A percentile compares a stretch with the other conserved stretches of the same genome.
Conservation (phyloP, 352 stramenopile genomes). For the Pythium rishiriense region DNA sequence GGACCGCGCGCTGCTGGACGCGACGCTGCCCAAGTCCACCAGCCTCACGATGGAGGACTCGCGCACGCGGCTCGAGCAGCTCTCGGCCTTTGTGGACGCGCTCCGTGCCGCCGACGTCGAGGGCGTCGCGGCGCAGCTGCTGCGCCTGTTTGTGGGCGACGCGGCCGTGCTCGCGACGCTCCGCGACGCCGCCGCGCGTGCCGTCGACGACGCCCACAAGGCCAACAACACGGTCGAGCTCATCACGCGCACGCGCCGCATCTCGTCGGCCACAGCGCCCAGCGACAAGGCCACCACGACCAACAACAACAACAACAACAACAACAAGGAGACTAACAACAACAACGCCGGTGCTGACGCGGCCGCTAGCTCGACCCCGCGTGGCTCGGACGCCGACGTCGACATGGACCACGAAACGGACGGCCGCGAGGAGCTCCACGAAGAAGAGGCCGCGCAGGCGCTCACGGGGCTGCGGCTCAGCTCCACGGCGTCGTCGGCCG, state of each 20-base stretch:
- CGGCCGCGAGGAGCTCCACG: slow-evolving; percentile 39
- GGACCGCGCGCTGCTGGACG: slow-evolving; percentile 47
- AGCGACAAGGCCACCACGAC: not conserved
- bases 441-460: slow-evolving; percentile 67
- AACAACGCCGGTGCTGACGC: slow-evolving; percentile 1
- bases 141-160: slow-evolving; percentile 42
- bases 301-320: slow-evolving; percentile 5
- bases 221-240: slow-evolving; percentile 16
- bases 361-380: not conserved
- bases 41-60: slow-evolving; percentile 52
- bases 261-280: slow-evolving; percentile 22
- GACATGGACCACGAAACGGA: slow-evolving; percentile 14
- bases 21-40: slow-evolving; percentile 52
- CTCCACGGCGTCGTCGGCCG: slow-evolving; percentile 19
- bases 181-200: slow-evolving; percentile 41
- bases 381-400: slow-evolving; percentile 2
- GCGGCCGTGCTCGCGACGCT: slow-evolving; percentile 42
- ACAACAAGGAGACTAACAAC: slow-evolving; percentile 1
- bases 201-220: slow-evolving; percentile 25
- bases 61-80: slow-evolving; percentile 38
- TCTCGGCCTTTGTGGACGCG: slow-evolving; percentile 25
- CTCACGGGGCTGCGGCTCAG: slow-evolving; percentile 63
- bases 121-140: slow-evolving; percentile 38
- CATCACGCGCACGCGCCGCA: slow-evolving; percentile 32
- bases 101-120: slow-evolving; percentile 34